Base-by-base conservation (phyloP, 1,139 yeast genomes). In the Debaryomyces subglobosus region DNA sequence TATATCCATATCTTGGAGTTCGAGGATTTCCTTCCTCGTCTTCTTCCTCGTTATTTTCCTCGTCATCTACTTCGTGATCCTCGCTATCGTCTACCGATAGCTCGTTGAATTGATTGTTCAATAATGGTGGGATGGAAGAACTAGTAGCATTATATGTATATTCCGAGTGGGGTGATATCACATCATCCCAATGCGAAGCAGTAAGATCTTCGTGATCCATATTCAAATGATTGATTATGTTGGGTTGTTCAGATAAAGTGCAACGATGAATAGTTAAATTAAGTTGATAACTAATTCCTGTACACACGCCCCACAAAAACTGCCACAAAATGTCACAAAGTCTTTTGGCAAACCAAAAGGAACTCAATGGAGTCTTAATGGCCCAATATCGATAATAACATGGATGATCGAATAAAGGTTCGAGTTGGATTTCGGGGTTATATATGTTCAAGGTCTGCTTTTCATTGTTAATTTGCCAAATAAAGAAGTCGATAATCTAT, bases 181-280 rank as follows among this genome's bases (percentile, higher is more conserved):
- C 69, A 55, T 70, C 75, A 49, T 69, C 73, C 74, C 74, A 70
- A 49, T 66, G 72, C 10, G 74, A 69, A 21, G 71, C 71, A 8
- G 73, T 66, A 27, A 70, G 59, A 48, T 70, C 74, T 43, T 68
- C 71, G 49, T 65, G 66, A 46, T 68, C 69, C 72, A 67, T 68
- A 18, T 40, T 40, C 30, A 18, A n/a, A 13, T 40, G 43, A 40
- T 40, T 40, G 43, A 40, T 40, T 29, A 21, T 9, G 20, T 9
- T 6, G 24, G 15, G 13, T 20, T 27, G 13, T 15, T 39, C 9
- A 18, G 35, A 29, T 43, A 35, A 21, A 18, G 43, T 34, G 21
- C 43, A 27, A 38, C 21, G 35, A 5, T 13, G 30, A 39, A 25
- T 12, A 34, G 30, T 23, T 13, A 32, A 16, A 9, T 35, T 16